Conservation (phyloP, 2,329 filamentous ascomycete genomes). For the Teratosphaeria zuluensis region DNA sequence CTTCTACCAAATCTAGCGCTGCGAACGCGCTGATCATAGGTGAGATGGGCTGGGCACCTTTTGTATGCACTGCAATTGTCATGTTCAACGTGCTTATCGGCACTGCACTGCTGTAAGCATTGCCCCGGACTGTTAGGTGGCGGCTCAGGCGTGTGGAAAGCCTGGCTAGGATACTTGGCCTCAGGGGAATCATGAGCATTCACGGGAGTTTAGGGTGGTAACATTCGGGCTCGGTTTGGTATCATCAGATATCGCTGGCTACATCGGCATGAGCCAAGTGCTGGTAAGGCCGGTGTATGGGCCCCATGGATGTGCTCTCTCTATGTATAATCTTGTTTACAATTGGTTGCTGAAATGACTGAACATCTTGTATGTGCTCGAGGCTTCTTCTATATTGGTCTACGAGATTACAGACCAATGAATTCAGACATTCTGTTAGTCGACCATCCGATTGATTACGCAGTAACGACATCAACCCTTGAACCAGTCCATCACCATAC, state of each 20-base stretch:
- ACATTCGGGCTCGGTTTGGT: background rate
- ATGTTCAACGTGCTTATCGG: background rate
- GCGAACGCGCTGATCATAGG: conserved; percentile 35
- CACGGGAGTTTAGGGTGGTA: background rate
- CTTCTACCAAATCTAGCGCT: conserved; percentile 30
- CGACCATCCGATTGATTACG: no score
- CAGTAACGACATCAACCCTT: no score
- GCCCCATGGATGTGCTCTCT: background rate
- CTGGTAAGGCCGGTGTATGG: background rate
- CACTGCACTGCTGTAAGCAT: background rate
- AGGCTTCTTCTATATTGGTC: no score
- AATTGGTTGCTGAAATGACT: background rate
- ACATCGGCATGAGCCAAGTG: background rate
- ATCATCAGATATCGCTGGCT: background rate
- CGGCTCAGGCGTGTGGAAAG: background rate
- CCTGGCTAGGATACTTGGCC: background rate
- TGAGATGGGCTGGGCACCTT: conserved; percentile 40
- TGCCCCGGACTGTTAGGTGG: background rate
- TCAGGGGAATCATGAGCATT: background rate
- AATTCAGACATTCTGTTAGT: no score
- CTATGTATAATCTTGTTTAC: background rate
- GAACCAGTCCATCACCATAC: no score
- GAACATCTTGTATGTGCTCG: no score
- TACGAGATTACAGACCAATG: no score
- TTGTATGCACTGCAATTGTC: conserved; percentile 43